Conservation (phyloP, 2,329 filamentous ascomycete genomes). For the Pestalotiopsis sp. region DNA sequence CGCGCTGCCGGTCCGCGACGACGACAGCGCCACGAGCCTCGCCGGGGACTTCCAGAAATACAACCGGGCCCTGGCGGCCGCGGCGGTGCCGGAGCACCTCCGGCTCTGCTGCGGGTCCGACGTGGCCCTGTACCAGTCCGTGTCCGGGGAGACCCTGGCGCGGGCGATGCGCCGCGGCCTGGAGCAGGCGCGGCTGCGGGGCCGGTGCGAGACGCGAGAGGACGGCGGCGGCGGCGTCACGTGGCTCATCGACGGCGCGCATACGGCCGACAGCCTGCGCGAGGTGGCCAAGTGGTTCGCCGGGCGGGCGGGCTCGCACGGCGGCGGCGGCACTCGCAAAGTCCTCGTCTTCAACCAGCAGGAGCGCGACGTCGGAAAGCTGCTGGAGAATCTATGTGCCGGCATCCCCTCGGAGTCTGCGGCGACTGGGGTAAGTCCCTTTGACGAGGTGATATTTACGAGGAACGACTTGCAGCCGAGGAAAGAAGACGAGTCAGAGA, state of each 20-base stretch:
- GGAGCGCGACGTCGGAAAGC: slow-evolving; percentile 50
- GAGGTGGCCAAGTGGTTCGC: slow-evolving; percentile 80
- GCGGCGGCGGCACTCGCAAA: slow-evolving; percentile 28
- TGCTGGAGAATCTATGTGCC: slow-evolving; percentile 19
- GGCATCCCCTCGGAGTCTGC: slow-evolving; percentile 5
- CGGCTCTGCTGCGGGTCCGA: slow-evolving; percentile 15
- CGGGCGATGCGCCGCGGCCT: slow-evolving; percentile 56
- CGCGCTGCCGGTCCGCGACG: too few relatives aligned
- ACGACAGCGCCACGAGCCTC: slow-evolving; percentile 35
- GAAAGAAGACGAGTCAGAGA: slow-evolving; percentile 57
- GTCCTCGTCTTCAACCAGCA: slow-evolving; percentile 90
- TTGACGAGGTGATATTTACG: slow-evolving; percentile 74
- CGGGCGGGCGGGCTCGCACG: slow-evolving; percentile 32
- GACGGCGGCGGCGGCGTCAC: slow-evolving; percentile 52
- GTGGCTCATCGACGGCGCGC: slow-evolving; percentile 88
- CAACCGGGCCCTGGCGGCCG: slow-evolving; percentile 61
- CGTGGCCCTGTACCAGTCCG: neutral
- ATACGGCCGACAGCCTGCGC: slow-evolving; percentile 82
- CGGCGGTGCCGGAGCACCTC: slow-evolving; percentile 62
- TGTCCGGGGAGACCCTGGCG: slow-evolving; percentile 8
- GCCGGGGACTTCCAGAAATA: slow-evolving; percentile 57
- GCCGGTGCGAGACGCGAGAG: slow-evolving; percentile 72
- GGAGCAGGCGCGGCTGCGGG: slow-evolving; percentile 68
- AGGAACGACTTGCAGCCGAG: slow-evolving; percentile 60
- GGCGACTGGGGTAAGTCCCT: neutral